A percentile compares a stretch with the other conserved stretches of the same genome.
phyloP scores from a whole-genome alignment of 225 moss, liverwort and hornwort genomes.

The Sphagnum contortum region DNA sequence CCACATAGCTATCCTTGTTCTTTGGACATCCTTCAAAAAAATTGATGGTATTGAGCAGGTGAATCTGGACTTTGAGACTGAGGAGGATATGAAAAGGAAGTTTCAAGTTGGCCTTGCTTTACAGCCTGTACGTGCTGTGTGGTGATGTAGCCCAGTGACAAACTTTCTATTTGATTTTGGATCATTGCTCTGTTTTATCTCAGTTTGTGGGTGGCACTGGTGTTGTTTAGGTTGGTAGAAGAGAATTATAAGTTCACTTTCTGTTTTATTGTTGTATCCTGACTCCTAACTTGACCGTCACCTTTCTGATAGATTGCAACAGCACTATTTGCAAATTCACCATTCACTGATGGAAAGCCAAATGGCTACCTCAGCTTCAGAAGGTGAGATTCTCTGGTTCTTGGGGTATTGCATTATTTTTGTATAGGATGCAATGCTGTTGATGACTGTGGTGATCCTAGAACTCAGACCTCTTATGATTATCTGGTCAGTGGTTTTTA shows the following conservation, averaged over 20 bases:
- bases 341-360: slow-evolving; percentile 88
- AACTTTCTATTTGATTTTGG: not conserved
- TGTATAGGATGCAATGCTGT: not conserved
- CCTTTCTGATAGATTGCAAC: slow-evolving; percentile 71
- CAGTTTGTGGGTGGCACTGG: no score
- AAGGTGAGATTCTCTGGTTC: slow-evolving; percentile 36
- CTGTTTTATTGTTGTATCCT: no score
- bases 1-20: no score
- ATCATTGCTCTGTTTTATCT: not conserved
- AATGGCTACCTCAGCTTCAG: slow-evolving; percentile 90
- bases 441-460: no score
- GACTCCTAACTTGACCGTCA: no score
- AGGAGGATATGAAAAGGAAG: slow-evolving; percentile 93
- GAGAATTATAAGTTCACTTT: no score
- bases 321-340: slow-evolving; percentile 93
- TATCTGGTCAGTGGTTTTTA: no score
- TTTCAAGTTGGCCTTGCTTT: slow-evolving; percentile 82
- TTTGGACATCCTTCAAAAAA: no score
- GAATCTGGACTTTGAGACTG: slow-evolving; percentile 90
- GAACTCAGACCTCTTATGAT: no score
- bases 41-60: slow-evolving; percentile 35
- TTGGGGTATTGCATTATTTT: not conserved
- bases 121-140: slow-evolving; percentile 60
- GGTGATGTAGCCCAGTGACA: not conserved
- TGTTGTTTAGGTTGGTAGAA: no score